phyloP scores from a whole-genome alignment of 441 rosid species.

The Metrosideros polymorpha region DNA sequence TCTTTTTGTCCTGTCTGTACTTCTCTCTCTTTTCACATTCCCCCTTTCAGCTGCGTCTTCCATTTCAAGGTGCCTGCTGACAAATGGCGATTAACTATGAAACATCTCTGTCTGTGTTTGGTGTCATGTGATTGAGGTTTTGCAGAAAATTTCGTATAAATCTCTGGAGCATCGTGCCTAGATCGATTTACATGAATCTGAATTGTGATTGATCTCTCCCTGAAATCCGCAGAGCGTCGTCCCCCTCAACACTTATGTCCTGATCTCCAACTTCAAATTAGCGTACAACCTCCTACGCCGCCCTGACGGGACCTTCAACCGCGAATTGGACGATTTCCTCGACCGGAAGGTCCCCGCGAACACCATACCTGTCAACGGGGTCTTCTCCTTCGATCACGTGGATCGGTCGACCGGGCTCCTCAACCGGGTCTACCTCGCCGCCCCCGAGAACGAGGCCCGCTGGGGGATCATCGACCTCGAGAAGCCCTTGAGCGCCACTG shows the following conservation, averaged over 20 bases:
- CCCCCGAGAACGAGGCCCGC: neutral
- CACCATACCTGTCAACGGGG: neutral
- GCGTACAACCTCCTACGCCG: neutral
- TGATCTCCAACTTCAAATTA: neutral
- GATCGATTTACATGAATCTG: neutral
- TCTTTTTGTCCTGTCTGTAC: neutral
- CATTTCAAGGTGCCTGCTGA: neutral
- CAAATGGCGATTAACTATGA: neutral
- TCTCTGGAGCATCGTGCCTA: neutral
- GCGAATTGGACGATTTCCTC: neutral
- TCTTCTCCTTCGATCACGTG: neutral
- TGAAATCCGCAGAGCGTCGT: neutral
- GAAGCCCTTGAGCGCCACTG: neutral
- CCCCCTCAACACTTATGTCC: neutral
- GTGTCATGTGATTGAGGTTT: neutral
- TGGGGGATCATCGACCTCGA: neutral
- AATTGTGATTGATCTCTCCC: neutral
- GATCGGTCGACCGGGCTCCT: neutral
- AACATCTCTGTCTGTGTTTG: neutral
- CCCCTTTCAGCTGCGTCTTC: neutral
- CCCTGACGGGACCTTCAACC: slow-evolving; percentile 1
- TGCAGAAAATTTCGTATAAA: neutral
- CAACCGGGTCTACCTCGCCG: neutral
- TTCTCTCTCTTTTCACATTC: neutral
- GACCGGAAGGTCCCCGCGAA: neutral